Conservation (phyloP, 1,284 basidiomycete species). For the Trichosporon inkin region DNA sequence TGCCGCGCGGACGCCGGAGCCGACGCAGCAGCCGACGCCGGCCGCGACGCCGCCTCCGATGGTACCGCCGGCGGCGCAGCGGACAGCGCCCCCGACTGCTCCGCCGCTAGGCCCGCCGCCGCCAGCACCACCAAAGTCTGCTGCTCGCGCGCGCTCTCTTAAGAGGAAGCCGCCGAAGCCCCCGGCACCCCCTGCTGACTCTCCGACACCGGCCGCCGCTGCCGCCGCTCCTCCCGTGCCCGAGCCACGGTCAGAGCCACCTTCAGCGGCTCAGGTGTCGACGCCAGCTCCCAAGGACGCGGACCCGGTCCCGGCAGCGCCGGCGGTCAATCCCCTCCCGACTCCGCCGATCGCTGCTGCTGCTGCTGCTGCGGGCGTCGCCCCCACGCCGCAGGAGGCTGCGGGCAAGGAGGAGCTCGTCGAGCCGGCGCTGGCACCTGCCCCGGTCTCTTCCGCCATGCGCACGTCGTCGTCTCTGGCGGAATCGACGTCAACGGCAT, state of each 20-base stretch:
- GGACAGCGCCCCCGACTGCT: not conserved
- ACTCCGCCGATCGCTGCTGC: not conserved
- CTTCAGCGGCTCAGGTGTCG: not conserved
- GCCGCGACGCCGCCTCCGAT: not conserved
- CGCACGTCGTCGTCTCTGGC: not conserved
- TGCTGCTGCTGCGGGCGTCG: not conserved
- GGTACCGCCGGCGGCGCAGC: not conserved
- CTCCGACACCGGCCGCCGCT: not conserved
- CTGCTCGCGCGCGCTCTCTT: not conserved
- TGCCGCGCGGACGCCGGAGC: not conserved
- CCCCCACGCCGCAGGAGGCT: not conserved
- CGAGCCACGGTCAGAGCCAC: not conserved
- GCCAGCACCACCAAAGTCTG: not conserved
- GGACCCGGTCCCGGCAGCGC: not conserved
- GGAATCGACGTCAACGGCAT: not conserved
- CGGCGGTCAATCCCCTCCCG: not conserved
- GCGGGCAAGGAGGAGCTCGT: not conserved
- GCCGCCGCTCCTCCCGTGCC: not conserved
- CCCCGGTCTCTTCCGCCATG: not conserved
- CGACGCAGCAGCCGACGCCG: not conserved
- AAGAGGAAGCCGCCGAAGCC: slow-evolving; percentile 4
- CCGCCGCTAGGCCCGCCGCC: not conserved
- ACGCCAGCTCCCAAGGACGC: not conserved
- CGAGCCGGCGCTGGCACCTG: not conserved
- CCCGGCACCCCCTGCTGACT: not conserved